A percentile compares a stretch with the other conserved stretches of the same genome.
phyloP scores from a whole-genome alignment of 2,329 filamentous ascomycete genomes.

The Epichloe bromicola region DNA sequence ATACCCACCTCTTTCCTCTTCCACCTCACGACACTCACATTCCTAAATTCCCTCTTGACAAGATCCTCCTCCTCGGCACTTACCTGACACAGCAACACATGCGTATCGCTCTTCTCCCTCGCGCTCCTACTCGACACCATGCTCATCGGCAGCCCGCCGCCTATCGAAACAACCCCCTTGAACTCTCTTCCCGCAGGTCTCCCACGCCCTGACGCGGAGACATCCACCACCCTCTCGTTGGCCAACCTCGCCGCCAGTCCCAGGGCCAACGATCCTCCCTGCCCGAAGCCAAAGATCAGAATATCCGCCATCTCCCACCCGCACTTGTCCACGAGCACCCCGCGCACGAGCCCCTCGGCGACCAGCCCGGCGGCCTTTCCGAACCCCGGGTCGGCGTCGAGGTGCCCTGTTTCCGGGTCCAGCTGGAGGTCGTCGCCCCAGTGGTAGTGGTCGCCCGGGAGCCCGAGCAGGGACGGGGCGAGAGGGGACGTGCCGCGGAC shows the following conservation, averaged over 20 bases:
- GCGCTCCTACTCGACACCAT: slow-evolving; percentile 33
- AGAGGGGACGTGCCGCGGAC: slow-evolving; percentile 54
- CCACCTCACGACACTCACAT: slow-evolving; percentile 58
- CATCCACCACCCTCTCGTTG: slow-evolving; percentile 20
- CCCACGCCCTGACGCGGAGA: slow-evolving; percentile 10
- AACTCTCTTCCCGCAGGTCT: slow-evolving; percentile 15
- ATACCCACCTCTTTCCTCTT: slow-evolving; percentile 61
- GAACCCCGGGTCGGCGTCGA: slow-evolving; percentile 53
- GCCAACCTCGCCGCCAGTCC: slow-evolving; percentile 33
- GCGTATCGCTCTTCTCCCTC: slow-evolving; percentile 45
- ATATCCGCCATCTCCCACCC: slow-evolving; percentile 49
- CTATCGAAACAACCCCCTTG: slow-evolving; percentile 47
- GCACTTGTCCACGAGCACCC: slow-evolving; percentile 38
- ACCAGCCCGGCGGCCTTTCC: slow-evolving; percentile 33
- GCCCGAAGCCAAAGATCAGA: slow-evolving; percentile 53
- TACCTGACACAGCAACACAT: slow-evolving; percentile 46
- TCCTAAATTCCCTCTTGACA: slow-evolving; percentile 51
- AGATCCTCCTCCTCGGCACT: slow-evolving; percentile 50
- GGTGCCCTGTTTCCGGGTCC: slow-evolving; percentile 32
- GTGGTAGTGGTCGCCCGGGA: slow-evolving; percentile 32
- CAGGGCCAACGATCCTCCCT: slow-evolving; percentile 51
- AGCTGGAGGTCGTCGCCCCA: slow-evolving; percentile 56
- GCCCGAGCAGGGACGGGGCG: slow-evolving; percentile 50
- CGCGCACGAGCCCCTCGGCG: slow-evolving; percentile 35
- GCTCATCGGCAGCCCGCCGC: slow-evolving; percentile 42